Evolutionary conservation across 371 early-diverging fungal genomes (phyloP), one percentile per base, ranked within the genome.

Genomic region (Nematocida displodere): DNA sequence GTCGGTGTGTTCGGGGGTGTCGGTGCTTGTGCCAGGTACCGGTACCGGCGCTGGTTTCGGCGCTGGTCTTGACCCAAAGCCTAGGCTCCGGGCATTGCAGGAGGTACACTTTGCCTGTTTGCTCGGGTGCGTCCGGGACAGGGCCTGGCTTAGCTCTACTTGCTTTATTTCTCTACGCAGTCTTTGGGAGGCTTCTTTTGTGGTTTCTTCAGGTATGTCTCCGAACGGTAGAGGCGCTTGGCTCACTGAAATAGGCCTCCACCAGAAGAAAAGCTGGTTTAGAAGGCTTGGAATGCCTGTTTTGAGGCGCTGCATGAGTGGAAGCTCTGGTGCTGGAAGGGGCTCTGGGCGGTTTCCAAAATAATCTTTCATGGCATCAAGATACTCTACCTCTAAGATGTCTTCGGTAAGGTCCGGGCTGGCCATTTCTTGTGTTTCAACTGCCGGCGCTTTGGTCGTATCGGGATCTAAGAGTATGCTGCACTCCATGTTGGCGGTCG

Each of bases 191-290:
- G n/a, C n/a, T n/a, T n/a, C n/a, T n/a, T n/a, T n/a, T n/a, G n/a
- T n/a, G n/a, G n/a, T n/a, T n/a, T n/a, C n/a, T n/a, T n/a, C n/a
- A n/a, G n/a, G n/a, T n/a, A n/a, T n/a, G n/a, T n/a, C n/a, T n/a
- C n/a, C n/a, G n/a, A n/a, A n/a, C n/a, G n/a, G n/a, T n/a, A n/a
- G n/a, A n/a, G n/a, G n/a, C n/a, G n/a, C n/a, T n/a, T n/a, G n/a
- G 28, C 28, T 52, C n/a, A 22, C 37, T 34, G 40, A 39, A n/a
- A 66, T 36, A 13, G 66, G 66, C 7, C 47, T 36, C 66, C 66
- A 66, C 66, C 66, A 66, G 59, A 66, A 66, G 15, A 66, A 8
- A 20, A 66, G 4, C 36, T 17, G 20, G 39, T 44, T n/a, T 15
- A 66, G 11, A 3, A 5, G 7, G 20, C 33, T n/a, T 36, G 66